phyloP scores from a whole-genome alignment of 2,329 filamentous ascomycete species.

The Trichoderma koningiopsis region DNA sequence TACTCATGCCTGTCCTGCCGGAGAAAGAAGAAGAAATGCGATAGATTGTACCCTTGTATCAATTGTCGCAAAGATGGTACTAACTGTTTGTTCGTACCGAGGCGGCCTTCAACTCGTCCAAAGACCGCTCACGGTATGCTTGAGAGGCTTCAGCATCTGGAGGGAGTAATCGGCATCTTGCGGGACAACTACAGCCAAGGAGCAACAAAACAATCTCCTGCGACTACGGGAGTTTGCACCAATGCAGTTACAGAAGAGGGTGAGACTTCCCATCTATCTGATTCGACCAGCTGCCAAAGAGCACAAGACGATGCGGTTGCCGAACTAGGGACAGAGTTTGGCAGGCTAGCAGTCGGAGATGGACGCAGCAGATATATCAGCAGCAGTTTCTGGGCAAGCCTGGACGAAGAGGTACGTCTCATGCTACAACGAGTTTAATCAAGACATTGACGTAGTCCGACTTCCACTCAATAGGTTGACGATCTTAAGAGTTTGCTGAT shows the following conservation, averaged over 20 bases:
- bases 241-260: too few relatives aligned
- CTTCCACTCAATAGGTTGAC: too few relatives aligned
- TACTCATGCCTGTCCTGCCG: constrained; percentile 9
- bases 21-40: constrained; percentile 8
- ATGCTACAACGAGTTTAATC: too few relatives aligned
- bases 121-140: background rate
- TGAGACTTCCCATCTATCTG: too few relatives aligned
- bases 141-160: constrained; percentile 9
- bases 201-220: too few relatives aligned
- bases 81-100: background rate
- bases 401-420: background rate
- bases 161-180: constrained; percentile 8
- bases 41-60: constrained; percentile 4
- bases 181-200: background rate
- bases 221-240: too few relatives aligned
- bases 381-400: constrained; percentile 8
- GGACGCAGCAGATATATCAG: constrained; percentile 5
- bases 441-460: too few relatives aligned
- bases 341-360: background rate
- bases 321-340: constrained; percentile 9
- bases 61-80: constrained; percentile 7
- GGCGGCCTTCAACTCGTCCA: constrained; percentile 4
- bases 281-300: background rate
- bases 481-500: too few relatives aligned
- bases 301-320: background rate